Conservation (phyloP, 2,329 filamentous ascomycete genomes). For the Fusarium begoniae region DNA sequence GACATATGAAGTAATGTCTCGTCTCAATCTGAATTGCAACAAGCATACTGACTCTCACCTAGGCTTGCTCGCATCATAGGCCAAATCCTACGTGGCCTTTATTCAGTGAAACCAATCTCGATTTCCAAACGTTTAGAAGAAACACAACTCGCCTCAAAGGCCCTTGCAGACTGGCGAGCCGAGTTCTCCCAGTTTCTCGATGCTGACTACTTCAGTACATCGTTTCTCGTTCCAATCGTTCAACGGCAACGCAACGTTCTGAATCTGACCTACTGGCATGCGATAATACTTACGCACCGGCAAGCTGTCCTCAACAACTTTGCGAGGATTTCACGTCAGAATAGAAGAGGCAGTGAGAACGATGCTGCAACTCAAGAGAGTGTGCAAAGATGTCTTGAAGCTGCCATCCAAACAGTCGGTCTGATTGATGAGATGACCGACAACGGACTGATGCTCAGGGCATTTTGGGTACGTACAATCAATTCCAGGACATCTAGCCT, state of each 20-base stretch:
- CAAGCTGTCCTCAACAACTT: conserved; percentile 52
- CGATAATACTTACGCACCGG: conserved; percentile 51
- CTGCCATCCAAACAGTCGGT: conserved; percentile 34
- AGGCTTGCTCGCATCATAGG: conserved; percentile 49
- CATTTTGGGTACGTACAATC: conserved; percentile 31
- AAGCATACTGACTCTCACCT: neutral
- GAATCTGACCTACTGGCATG: conserved; percentile 55
- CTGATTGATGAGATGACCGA: conserved; percentile 38
- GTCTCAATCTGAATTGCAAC: no score
- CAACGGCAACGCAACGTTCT: conserved; percentile 54
- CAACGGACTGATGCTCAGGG: conserved; percentile 35
- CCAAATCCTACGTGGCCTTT: conserved; percentile 47
- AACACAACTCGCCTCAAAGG: conserved; percentile 43
- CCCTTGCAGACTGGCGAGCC: conserved; percentile 48
- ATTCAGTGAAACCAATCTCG: conserved; percentile 49
- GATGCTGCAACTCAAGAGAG: conserved; percentile 25
- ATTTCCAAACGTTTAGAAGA: conserved; percentile 35
- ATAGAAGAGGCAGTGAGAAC: neutral
- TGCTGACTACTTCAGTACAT: conserved; percentile 47
- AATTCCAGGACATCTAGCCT: rapidly evolving
- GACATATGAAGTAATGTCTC: conserved; percentile 41
- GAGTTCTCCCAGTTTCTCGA: conserved; percentile 51
- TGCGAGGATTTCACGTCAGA: conserved; percentile 23
- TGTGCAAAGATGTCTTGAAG: conserved; percentile 32
- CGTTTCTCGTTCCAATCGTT: conserved; percentile 51